Base-by-base conservation (phyloP, 2,329 filamentous ascomycete genomes). In the Byssoonygena ceratinophila region DNA sequence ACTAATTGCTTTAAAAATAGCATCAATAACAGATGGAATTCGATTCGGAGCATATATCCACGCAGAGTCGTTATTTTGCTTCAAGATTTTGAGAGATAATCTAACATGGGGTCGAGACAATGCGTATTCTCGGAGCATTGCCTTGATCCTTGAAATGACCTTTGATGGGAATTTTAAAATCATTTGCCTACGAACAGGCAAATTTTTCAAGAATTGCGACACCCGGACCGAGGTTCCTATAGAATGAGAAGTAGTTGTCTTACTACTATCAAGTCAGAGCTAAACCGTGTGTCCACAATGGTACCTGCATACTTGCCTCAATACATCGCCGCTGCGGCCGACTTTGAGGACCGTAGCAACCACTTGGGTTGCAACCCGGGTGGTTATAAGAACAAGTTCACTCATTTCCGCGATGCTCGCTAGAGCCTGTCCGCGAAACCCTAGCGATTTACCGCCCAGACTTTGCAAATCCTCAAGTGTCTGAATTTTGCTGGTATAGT, bases 341-440 rank as follows among this genome's bases (percentile, higher is more conserved):
- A 80, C 76, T 47, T 72, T 76, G 50, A 81, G 63, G 29, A 64
- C 68, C 4, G 71, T 70, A 5, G 74, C 81, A 23, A 77, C 75
- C 12, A 69, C 62, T 59, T 84, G 80, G 1, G 75, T 74, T 55
- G 79, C 76, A 29, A 79, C 70, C 46, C 79, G 71, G 2, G 81
- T 84, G 11, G 71, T 78, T 40, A 84, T 68, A 1, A 62, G 66
- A 40, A 84, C 54, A 1, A 63, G 60, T 3, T 74, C 72, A 52
- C 76, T 79, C 65, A 83, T 71, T 58, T 82, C 78, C 9, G 77
- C 78, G 51, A 77, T 71, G 60, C 79, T 82, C 1, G 80, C 78
- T 54, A 85, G 66, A 2, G 82, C 81, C 63, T 83, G 79, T 14
- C 82, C 82, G 49, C 82, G 71, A 59, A 85, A 85, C 2, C 82